These are phyloP conservation scores for Dryas integrifolia DNA, from an alignment of 331 rosid genomes.

Conservation along the genomic window DNA sequence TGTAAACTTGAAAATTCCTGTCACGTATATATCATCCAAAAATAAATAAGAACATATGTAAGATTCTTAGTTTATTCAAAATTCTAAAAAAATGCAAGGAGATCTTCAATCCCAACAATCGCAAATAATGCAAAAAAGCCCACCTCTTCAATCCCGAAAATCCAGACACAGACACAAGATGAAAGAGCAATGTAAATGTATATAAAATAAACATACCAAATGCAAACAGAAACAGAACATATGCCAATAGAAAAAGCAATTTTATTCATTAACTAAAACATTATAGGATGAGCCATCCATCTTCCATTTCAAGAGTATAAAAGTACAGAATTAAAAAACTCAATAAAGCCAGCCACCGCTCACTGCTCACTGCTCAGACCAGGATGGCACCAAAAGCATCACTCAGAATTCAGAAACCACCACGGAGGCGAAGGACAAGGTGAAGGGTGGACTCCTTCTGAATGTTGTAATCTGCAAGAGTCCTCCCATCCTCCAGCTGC, in stretches of 20 bases:
- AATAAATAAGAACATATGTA: too few species aligned
- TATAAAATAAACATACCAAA: too few species aligned
- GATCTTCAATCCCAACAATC: too few species aligned
- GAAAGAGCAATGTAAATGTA: neutral
- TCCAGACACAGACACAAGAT: neutral
- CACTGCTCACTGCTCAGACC: neutral
- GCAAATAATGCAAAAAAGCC: too few species aligned
- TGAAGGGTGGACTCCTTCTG: conserved; percentile 12
- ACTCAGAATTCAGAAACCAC: neutral
- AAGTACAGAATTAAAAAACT: neutral
- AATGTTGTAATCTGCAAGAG: conserved; percentile 7
- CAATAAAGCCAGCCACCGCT: neutral
- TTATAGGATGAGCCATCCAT: neutral
- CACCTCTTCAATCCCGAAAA: too few species aligned
- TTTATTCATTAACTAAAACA: neutral
- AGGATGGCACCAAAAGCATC: neutral
- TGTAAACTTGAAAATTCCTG: too few species aligned
- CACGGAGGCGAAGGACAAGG: conserved; percentile 2
- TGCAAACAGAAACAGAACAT: neutral
- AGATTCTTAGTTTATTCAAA: too few species aligned
- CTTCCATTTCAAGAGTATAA: neutral
- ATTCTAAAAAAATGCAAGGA: too few species aligned
- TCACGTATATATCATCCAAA: too few species aligned
- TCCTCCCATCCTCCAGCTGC: conserved; percentile 10
- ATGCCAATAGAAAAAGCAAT: neutral